These are phyloP conservation scores for Trametes coccinea DNA, from an alignment of 768 basidiomycete species.

Conservation along the genomic window DNA sequence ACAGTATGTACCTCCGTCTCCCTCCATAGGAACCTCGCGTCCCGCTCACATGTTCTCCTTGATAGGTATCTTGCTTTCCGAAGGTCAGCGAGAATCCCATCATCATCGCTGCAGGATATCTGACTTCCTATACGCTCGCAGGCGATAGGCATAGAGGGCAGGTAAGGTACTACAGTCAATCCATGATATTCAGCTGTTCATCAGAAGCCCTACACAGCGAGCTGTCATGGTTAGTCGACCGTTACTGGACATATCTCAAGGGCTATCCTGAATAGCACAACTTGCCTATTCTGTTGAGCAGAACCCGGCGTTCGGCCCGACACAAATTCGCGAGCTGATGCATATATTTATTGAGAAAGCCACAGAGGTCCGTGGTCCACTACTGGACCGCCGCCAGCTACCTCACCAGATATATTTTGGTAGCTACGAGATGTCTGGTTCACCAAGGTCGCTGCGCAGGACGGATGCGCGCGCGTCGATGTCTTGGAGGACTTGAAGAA, in stretches of 20 bases:
- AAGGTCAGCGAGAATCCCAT: background rate
- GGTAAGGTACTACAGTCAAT: background rate
- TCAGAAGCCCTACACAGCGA: background rate
- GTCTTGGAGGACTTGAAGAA: background rate
- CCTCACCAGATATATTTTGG: too few relatives aligned
- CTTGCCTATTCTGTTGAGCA: background rate
- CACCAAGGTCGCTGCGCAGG: background rate
- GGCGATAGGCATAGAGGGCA: slow-evolving; percentile 1
- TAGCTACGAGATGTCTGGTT: background rate
- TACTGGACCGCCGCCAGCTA: too few relatives aligned
- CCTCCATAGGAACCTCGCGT: background rate
- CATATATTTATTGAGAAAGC: slow-evolving; percentile 27
- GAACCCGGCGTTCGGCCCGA: slow-evolving; percentile 34
- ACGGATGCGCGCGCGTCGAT: background rate
- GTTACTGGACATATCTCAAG: too few relatives aligned
- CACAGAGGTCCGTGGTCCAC: slow-evolving; percentile 16
- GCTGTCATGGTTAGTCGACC: background rate
- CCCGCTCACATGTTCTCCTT: background rate
- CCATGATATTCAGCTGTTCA: too few relatives aligned
- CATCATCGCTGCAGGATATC: background rate
- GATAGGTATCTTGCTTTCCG: background rate
- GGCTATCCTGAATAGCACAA: too few relatives aligned
- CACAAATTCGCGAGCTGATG: slow-evolving; percentile 28
- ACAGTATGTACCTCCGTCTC: background rate
- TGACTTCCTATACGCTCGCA: background rate